A percentile compares a stretch with the other conserved stretches of the same genome.
phyloP scores from a whole-genome alignment of 2,329 filamentous ascomycete species.

The Chrysoporthe puriensis region DNA sequence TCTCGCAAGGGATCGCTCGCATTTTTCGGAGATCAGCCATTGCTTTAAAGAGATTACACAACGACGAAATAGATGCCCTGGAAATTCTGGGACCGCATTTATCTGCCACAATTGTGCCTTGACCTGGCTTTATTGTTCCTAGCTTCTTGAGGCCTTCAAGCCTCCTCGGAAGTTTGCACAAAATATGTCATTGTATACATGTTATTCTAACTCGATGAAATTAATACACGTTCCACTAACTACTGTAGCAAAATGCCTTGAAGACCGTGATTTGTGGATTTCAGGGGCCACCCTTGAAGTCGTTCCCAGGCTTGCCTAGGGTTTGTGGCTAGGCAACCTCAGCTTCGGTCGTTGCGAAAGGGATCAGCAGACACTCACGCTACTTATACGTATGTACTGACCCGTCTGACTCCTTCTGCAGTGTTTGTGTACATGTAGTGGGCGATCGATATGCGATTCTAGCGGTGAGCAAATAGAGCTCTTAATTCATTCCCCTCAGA shows the following conservation, averaged over 20 bases:
- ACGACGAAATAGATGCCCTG: conserved; percentile 7
- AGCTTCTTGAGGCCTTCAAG: background rate
- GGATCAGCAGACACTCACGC: conserved; percentile 8
- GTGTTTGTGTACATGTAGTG: background rate
- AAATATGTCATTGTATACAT: background rate
- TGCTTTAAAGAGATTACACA: background rate
- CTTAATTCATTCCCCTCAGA: background rate
- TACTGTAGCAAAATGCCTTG: background rate
- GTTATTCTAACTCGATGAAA: background rate
- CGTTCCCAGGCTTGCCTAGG: background rate
- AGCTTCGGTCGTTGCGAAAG: background rate
- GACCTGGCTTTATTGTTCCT: background rate
- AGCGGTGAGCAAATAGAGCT: background rate
- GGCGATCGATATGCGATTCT: background rate
- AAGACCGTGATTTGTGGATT: background rate
- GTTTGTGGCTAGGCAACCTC: background rate
- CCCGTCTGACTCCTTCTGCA: conserved; percentile 4
- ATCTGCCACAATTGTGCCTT: background rate
- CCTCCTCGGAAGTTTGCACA: background rate
- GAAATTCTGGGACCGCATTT: background rate
- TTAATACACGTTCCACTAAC: background rate
- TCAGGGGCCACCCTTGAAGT: background rate
- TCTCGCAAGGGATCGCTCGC: background rate
- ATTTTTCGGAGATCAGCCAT: background rate
- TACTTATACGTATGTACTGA: background rate